Conservation (phyloP, 140 eudicot genomes). For the Cichorium intybus region DNA sequence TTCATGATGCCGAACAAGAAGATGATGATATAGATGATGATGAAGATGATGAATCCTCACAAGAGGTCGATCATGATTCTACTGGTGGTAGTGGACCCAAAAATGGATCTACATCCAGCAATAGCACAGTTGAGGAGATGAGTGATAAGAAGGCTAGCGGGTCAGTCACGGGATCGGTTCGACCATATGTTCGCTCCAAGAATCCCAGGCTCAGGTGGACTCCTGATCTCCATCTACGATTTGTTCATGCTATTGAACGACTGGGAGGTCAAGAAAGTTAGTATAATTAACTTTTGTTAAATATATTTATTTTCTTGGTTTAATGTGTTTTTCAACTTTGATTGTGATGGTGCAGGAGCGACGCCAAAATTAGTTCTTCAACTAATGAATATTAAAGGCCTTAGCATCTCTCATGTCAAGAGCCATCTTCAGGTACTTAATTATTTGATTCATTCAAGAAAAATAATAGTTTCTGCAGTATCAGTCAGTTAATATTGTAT, state of each 20-base stretch:
- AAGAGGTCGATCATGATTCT: slow-evolving; percentile 26
- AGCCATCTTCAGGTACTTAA: slow-evolving; percentile 94
- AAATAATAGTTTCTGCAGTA: background rate
- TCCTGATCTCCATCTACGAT: slow-evolving; percentile 91
- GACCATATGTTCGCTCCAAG: slow-evolving; percentile 84
- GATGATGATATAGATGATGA: slow-evolving; percentile 10
- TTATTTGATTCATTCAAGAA: slow-evolving; percentile 14
- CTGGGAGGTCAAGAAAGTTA: slow-evolving; percentile 96
- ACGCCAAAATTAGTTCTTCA: slow-evolving; percentile 98
- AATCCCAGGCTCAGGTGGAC: slow-evolving; percentile 96
- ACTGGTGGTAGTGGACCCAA: slow-evolving; percentile 19
- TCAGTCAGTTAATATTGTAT: background rate
- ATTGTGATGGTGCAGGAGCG: slow-evolving; percentile 61
- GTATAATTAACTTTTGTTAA: slow-evolving; percentile 16
- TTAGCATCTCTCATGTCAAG: slow-evolving; percentile 97
- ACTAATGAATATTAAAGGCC: slow-evolving; percentile 89
- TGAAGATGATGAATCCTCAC: slow-evolving; percentile 13
- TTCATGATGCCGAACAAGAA: slow-evolving; percentile 9
- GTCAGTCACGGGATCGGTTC: slow-evolving; percentile 61
- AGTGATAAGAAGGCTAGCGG: slow-evolving; percentile 43
- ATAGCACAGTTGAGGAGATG: slow-evolving; percentile 73
- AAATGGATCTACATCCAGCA: slow-evolving; percentile 66
- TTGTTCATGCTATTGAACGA: slow-evolving; percentile 81
- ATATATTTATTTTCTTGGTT: slow-evolving; percentile 1
- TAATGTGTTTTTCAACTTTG: slow-evolving; percentile 4